phyloP scores from a whole-genome alignment of 176 grass and related monocot species.

The Elaeis guineensis region DNA sequence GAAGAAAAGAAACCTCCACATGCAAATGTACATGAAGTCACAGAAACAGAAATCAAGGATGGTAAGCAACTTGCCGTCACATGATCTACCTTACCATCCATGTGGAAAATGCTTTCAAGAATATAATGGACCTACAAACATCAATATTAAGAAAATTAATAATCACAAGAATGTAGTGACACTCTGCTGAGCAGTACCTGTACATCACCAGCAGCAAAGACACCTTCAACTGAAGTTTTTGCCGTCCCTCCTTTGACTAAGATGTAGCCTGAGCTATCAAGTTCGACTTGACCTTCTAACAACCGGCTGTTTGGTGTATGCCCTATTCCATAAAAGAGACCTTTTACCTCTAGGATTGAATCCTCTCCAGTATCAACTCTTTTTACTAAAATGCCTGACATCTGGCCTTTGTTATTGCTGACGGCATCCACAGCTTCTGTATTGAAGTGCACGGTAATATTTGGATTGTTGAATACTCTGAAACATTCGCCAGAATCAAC shows the following conservation, averaged over 20 bases:
- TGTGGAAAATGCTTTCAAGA: too few species aligned
- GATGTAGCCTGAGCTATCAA: slow-evolving; percentile 80
- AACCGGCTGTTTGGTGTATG: slow-evolving; percentile 93
- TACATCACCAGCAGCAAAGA: slow-evolving; percentile 99
- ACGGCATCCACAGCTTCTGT: slow-evolving; percentile 84
- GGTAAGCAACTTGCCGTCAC: too few species aligned
- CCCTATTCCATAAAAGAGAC: slow-evolving; percentile 95
- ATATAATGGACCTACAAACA: too few species aligned
- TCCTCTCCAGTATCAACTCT: slow-evolving; percentile 52
- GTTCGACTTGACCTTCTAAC: slow-evolving; percentile 81
- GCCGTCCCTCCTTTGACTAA: slow-evolving; percentile 66
- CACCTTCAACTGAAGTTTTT: slow-evolving; percentile 85
- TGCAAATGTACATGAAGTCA: too few species aligned
- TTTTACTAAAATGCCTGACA: slow-evolving; percentile 80
- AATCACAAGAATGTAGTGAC: too few species aligned
- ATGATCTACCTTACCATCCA: too few species aligned
- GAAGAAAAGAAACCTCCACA: too few species aligned
- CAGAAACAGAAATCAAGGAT: too few species aligned
- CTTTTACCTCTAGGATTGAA: slow-evolving; percentile 76
- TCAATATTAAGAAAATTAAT: too few species aligned
- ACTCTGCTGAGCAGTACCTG: slow-evolving; percentile 36
- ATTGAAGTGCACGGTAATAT: slow-evolving; percentile 95
- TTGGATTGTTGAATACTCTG: slow-evolving; percentile 98
- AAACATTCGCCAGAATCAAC: slow-evolving; percentile 99
- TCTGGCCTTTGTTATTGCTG: slow-evolving; percentile 77